These are phyloP conservation scores for Rhizophora mangle DNA, from an alignment of 345 rosid genomes.

Conservation along the genomic window DNA sequence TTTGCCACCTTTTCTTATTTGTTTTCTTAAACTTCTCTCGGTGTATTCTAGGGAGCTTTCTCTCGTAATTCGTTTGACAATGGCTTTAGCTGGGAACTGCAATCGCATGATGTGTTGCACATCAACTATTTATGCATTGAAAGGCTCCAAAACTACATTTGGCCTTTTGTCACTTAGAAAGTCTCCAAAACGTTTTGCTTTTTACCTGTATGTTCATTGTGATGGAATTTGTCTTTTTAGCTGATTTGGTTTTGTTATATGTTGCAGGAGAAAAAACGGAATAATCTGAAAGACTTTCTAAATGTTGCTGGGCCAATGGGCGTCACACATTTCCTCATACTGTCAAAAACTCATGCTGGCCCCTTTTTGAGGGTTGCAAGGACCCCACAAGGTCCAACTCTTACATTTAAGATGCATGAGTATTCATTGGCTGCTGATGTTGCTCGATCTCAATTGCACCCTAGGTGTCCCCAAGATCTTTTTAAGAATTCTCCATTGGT, in stretches of 20 bases:
- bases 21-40: not conserved
- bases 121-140: too few species aligned
- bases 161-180: too few species aligned
- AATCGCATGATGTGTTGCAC: too few species aligned
- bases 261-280: slow-evolving; percentile 83
- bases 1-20: not conserved
- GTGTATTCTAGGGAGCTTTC: not conserved
- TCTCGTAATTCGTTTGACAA: not conserved
- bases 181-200: too few species aligned
- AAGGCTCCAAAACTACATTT: too few species aligned
- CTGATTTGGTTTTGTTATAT: not conserved
- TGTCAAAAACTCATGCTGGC: slow-evolving; percentile 67
- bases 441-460: slow-evolving; percentile 76
- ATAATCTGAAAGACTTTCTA: slow-evolving; percentile 74
- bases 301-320: slow-evolving; percentile 98
- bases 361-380: slow-evolving; percentile 78
- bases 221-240: slow-evolving; percentile 9
- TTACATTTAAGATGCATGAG: slow-evolving; percentile 72
- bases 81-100: not conserved
- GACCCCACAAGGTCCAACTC: slow-evolving; percentile 96
- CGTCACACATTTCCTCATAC: slow-evolving; percentile 83
- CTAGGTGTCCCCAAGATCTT: slow-evolving; percentile 91
- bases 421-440: slow-evolving; percentile 74
- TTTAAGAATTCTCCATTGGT: slow-evolving; percentile 90
- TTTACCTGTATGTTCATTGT: not conserved